These are phyloP conservation scores for Pythium coloratum DNA, from an alignment of 352 stramenopile genomes.

Conservation along the genomic window DNA sequence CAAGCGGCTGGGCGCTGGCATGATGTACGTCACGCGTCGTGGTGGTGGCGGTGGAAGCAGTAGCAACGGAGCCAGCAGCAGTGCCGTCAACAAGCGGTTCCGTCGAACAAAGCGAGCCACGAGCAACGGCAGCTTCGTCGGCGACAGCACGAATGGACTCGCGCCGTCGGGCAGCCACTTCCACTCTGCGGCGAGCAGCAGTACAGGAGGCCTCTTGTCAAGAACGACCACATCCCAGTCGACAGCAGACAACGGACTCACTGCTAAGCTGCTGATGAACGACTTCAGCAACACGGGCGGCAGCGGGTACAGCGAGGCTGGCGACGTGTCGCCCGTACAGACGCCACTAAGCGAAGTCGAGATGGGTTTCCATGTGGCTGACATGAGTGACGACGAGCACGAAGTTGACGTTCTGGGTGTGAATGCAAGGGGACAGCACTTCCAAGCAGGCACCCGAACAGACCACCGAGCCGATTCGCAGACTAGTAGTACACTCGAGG, in stretches of 20 bases:
- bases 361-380: conserved; percentile 26
- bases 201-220: not conserved
- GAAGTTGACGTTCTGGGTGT: not conserved
- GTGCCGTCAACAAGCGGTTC: conserved; percentile 36
- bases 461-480: conserved; percentile 14
- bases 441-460: not conserved
- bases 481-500: conserved; percentile 21
- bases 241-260: conserved; percentile 19
- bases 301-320: conserved; percentile 7
- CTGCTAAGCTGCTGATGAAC: conserved; percentile 26
- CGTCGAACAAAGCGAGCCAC: conserved; percentile 37
- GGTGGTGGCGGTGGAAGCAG: not conserved
- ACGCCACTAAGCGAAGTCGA: conserved; percentile 24
- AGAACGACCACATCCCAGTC: conserved; percentile 1
- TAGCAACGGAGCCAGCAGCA: not conserved
- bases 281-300: conserved; percentile 25
- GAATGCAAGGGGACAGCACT: not conserved
- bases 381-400: conserved; percentile 22
- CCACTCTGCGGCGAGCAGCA: not conserved
- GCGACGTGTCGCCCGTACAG: conserved; percentile 12
- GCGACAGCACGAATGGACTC: not conserved
- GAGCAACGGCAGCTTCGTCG: not conserved
- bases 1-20: conserved; percentile 44
- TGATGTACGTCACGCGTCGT: conserved; percentile 27
- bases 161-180: not conserved